Evolutionary conservation across 2,329 filamentous ascomycete species (phyloP), one percentile per base, ranked within the genome.

Genomic region (Claviceps quebecensis): DNA sequence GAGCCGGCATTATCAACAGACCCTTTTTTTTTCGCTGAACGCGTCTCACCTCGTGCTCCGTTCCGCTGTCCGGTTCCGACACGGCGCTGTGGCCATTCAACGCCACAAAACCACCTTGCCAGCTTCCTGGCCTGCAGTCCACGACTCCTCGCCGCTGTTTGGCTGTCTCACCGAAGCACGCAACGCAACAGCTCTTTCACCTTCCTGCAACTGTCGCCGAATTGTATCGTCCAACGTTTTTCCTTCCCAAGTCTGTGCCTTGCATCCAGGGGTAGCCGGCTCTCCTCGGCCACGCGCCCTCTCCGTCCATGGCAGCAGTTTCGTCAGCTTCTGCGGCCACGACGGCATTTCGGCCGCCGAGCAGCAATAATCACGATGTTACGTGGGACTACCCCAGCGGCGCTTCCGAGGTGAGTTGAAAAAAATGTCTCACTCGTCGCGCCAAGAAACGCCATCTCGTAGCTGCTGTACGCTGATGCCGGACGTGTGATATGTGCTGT

Each of bases 281-380:
- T 56, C 57, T 58, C 58, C 50, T 29, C 48, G 49, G 49, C 52
- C 53, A 47, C 56, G 49, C 52, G 49, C 45, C 53, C 49, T 55
- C 49, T 55, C 55, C 55, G 53, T 56, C 44, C 29, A 79, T 78
- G 76, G 71, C 76, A 59, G 69, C 73, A 61, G 71, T 79, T 64
- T 74, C 76, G 57, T 66, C 74, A 57, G 68, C 67, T 57, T 70
- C 72, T 55, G 70, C 71, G 55, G 68, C 72, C 49, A 68, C 72
- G 54, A 69, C 72, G 51, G 66, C 68, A 45, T 64, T 78, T 54
- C 72, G 70, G 55, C 71, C 73, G 52, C 69, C 74, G 16, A 69
- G 67, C 56, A 76, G 72, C 60, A 71, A 70, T 51, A 70, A 78
- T 60, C 75, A 68, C 46, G 68, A 74, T 45, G 67, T 65, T 40